phyloP scores from a whole-genome alignment of 2,329 filamentous ascomycete species.

The Daldinia sp. region DNA sequence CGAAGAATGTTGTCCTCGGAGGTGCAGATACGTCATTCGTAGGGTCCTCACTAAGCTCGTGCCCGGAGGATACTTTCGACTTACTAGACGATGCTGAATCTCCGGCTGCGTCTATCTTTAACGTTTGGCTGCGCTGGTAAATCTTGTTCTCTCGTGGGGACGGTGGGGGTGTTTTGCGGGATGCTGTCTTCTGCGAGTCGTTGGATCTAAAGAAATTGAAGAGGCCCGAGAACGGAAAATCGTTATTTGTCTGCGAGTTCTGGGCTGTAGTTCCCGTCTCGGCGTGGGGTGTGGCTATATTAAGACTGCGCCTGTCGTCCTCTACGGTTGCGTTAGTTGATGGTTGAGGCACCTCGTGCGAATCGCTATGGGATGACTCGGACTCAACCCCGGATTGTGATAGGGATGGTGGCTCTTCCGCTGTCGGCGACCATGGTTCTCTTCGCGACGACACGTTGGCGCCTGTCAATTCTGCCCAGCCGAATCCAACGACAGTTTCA shows the following conservation, averaged over 20 bases:
- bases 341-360: conserved; percentile 74
- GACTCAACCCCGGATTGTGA: conserved; percentile 47
- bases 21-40: conserved; percentile 69
- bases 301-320: conserved; percentile 69
- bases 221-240: conserved; percentile 67
- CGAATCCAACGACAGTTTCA: conserved; percentile 91
- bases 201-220: conserved; percentile 77
- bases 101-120: conserved; percentile 56
- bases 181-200: conserved; percentile 58
- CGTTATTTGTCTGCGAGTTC: conserved; percentile 49
- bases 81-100: conserved; percentile 47
- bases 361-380: conserved; percentile 47
- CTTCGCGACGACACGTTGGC: conserved; percentile 64
- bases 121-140: conserved; percentile 80
- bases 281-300: conserved; percentile 52
- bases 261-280: conserved; percentile 39
- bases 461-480: conserved; percentile 90
- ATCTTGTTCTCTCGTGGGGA: conserved; percentile 72
- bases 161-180: conserved; percentile 45
- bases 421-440: conserved; percentile 53
- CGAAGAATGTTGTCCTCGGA: conserved; percentile 91
- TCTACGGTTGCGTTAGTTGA: conserved; percentile 70
- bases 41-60: conserved; percentile 55
- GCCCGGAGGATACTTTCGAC: conserved; percentile 59
- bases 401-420: conserved; percentile 42